These are phyloP conservation scores for Neoboletus brunneissimus DNA, from an alignment of 768 basidiomycete species.

Conservation along the genomic window DNA sequence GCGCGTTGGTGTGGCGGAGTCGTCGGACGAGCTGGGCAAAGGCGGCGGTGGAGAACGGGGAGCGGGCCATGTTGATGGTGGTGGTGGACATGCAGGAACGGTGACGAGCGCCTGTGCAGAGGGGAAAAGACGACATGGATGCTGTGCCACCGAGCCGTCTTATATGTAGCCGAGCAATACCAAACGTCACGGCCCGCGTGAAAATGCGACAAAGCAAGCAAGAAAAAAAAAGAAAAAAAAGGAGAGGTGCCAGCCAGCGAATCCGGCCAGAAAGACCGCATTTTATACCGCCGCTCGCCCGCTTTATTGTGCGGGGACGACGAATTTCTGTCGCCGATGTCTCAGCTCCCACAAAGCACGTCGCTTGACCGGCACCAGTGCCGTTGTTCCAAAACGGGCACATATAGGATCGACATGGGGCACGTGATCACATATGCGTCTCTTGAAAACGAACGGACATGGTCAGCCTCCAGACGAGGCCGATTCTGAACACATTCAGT, in stretches of 20 bases:
- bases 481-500: background rate
- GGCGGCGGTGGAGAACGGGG: slow-evolving; percentile 26
- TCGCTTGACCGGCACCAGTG: background rate
- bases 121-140: background rate
- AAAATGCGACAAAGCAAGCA: slow-evolving; percentile 3
- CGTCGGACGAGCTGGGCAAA: slow-evolving; percentile 40
- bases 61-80: slow-evolving; percentile 18
- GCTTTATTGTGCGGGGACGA: background rate
- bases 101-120: background rate
- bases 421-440: slow-evolving; percentile 3
- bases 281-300: slow-evolving; percentile 17
- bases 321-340: background rate
- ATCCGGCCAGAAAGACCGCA: background rate
- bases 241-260: slow-evolving; percentile 7
- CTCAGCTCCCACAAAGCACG: slow-evolving; percentile 18
- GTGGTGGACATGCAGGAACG: slow-evolving; percentile 8
- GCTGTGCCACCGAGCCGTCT: slow-evolving; percentile 6
- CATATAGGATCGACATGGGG: slow-evolving; percentile 4
- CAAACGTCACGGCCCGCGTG: slow-evolving; percentile 14
- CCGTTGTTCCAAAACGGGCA: background rate
- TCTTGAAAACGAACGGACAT: too few relatives aligned
- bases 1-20: slow-evolving; percentile 44
- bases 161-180: background rate
- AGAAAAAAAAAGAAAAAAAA: background rate
- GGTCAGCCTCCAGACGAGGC: too few relatives aligned